Conservation (phyloP, 176 grass and related monocot genomes). For the Tuctoria greenei region DNA sequence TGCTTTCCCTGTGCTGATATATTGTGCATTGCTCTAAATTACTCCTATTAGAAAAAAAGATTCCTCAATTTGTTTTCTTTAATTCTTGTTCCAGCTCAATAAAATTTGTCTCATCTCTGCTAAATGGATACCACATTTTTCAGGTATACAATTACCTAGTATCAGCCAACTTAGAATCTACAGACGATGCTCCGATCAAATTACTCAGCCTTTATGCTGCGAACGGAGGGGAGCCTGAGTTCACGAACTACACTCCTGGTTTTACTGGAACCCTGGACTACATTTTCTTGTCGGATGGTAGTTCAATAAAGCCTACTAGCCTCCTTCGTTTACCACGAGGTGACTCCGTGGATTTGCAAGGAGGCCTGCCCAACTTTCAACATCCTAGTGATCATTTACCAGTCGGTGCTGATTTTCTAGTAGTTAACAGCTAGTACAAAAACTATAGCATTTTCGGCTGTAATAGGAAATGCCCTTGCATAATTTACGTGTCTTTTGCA, state of each 20-base stretch:
- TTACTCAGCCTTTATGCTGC: constrained; percentile 69
- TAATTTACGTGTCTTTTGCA: background rate
- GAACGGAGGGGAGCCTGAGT: constrained; percentile 79
- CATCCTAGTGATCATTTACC: constrained; percentile 94
- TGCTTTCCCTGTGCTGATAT: background rate
- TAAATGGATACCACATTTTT: constrained; percentile 33
- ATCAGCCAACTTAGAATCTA: constrained; percentile 31
- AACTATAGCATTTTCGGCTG: constrained; percentile 2
- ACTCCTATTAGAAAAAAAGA: background rate
- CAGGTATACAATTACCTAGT: constrained; percentile 84
- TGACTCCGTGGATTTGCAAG: constrained; percentile 50
- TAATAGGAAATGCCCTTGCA: background rate
- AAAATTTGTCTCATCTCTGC: background rate
- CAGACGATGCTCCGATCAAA: constrained; percentile 43
- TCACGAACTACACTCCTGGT: constrained; percentile 87
- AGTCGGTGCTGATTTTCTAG: constrained; percentile 72
- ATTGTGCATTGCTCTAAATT: background rate
- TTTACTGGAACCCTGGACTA: constrained; percentile 93
- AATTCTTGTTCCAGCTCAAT: background rate
- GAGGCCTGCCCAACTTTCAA: constrained; percentile 72
- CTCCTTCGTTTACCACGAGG: constrained; percentile 62
- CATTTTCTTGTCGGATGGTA: constrained; percentile 52
- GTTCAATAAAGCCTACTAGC: constrained; percentile 59
- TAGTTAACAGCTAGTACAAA: constrained; percentile 28
- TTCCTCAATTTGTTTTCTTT: background rate